Evolutionary conservation across 306 rosid species (phyloP).

Genomic region (Medicago lupulina): DNA sequence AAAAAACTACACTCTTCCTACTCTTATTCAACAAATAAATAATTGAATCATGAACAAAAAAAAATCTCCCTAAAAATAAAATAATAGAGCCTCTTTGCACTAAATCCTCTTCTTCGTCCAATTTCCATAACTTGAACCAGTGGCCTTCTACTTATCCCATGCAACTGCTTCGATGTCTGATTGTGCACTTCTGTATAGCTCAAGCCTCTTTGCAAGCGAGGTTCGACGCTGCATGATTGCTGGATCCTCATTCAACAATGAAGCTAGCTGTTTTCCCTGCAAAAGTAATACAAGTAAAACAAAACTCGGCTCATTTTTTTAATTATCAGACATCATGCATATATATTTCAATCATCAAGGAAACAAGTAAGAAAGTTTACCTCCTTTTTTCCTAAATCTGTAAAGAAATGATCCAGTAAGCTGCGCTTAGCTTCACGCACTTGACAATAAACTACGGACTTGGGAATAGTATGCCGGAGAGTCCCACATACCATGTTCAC

Average conservation of each 20-base stretch:
- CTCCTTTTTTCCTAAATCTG: constrained; percentile 86
- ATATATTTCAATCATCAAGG: constrained; percentile 17
- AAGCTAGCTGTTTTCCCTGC: constrained; percentile 76
- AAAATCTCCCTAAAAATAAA: not conserved
- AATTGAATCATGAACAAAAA: constrained; percentile 18
- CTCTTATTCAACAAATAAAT: constrained; percentile 20
- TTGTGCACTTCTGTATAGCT: constrained; percentile 92
- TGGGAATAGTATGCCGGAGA: constrained; percentile 88
- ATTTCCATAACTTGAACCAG: not conserved
- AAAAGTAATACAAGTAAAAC: not conserved
- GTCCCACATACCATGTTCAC: constrained; percentile 95
- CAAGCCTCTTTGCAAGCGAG: constrained; percentile 81
- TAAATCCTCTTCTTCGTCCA: too few relatives aligned
- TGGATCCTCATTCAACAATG: constrained; percentile 91
- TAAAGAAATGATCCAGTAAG: constrained; percentile 87
- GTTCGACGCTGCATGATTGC: constrained; percentile 86
- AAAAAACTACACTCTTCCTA: not conserved
- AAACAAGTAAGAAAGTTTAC: constrained; percentile 47
- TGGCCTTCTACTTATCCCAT: constrained; percentile 79
- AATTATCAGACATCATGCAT: not conserved
- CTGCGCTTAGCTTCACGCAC: constrained; percentile 95
- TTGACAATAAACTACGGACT: constrained; percentile 93
- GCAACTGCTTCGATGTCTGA: constrained; percentile 90
- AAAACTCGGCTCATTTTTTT: not conserved
- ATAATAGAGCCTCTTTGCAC: too few relatives aligned